Evolutionary conservation across 257 asterid species (phyloP).

Genomic region (Solanum acaule): DNA sequence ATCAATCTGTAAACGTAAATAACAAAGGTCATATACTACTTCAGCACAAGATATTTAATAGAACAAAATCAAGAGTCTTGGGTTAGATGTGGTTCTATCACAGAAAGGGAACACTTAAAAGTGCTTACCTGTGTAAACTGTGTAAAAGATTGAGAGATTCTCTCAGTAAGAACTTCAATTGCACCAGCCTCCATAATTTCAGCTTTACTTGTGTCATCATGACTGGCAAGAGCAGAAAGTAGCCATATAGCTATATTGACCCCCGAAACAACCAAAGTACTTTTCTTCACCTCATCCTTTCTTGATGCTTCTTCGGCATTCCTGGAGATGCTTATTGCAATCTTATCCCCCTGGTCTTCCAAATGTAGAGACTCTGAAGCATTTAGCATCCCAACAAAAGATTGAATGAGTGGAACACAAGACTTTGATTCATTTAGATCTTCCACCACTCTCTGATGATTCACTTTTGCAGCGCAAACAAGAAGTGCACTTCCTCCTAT

Average conservation of each 20-base stretch:
- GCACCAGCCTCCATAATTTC: slow-evolving; percentile 95
- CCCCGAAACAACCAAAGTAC: slow-evolving; percentile 69
- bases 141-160: slow-evolving; percentile 52
- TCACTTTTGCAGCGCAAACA: slow-evolving; percentile 73
- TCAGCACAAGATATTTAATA: background rate
- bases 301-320: slow-evolving; percentile 41
- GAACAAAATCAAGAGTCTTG: background rate
- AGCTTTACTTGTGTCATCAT: slow-evolving; percentile 54
- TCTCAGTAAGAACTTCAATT: slow-evolving; percentile 78
- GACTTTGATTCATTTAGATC: slow-evolving; percentile 59
- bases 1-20: slow-evolving; percentile 46
- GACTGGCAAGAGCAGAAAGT: slow-evolving; percentile 76
- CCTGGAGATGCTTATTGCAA: slow-evolving; percentile 61
- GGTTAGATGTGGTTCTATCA: background rate
- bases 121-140: slow-evolving; percentile 61
- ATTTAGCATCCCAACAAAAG: slow-evolving; percentile 75
- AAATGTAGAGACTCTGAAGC: slow-evolving; percentile 37
- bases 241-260: slow-evolving; percentile 80
- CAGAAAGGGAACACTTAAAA: background rate
- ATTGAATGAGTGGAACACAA: slow-evolving; percentile 53
- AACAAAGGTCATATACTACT: background rate
- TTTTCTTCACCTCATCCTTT: slow-evolving; percentile 30
- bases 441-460: slow-evolving; percentile 69
- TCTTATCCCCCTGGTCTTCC: slow-evolving; percentile 39
- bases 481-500: slow-evolving; percentile 96